A percentile compares a stretch with the other conserved stretches of the same genome.
phyloP scores from a whole-genome alignment of 2,329 filamentous ascomycete genomes.

The Aureobasidium sp. region DNA sequence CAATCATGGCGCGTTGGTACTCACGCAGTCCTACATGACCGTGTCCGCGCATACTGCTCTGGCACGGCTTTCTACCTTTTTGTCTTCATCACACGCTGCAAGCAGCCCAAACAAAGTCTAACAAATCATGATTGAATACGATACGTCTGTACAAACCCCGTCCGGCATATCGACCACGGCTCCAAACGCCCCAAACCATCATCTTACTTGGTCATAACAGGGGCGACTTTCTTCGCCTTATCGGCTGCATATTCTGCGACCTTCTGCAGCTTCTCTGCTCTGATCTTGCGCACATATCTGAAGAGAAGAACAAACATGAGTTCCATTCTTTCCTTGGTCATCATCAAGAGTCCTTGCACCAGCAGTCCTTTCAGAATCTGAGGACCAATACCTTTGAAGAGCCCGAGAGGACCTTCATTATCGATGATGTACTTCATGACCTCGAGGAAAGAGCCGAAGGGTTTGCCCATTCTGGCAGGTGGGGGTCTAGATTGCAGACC shows the following conservation, averaged over 20 bases:
- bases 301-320: conserved; percentile 80
- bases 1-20: neutral
- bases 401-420: conserved; percentile 71
- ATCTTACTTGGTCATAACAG: conserved; percentile 42
- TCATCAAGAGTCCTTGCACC: conserved; percentile 96
- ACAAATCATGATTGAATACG: neutral
- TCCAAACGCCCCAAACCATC: neutral
- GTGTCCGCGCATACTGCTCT: conserved; percentile 6
- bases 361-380: conserved; percentile 89
- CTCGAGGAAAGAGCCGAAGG: conserved; percentile 87
- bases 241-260: conserved; percentile 57
- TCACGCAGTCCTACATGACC: conserved; percentile 12
- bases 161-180: neutral
- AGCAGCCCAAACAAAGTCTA: neutral
- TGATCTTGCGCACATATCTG: conserved; percentile 67
- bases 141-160: neutral
- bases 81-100: neutral
- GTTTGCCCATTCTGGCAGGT: conserved; percentile 73
- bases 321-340: conserved; percentile 96
- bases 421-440: conserved; percentile 92
- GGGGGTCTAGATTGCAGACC: conserved; percentile 91
- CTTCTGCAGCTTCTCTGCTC: conserved; percentile 62
- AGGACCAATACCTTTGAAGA: conserved; percentile 95
- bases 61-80: neutral
- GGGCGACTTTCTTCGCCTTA: conserved; percentile 46